Base-by-base conservation (phyloP, 306 rosid species). In the Casuarina equisetifolia region DNA sequence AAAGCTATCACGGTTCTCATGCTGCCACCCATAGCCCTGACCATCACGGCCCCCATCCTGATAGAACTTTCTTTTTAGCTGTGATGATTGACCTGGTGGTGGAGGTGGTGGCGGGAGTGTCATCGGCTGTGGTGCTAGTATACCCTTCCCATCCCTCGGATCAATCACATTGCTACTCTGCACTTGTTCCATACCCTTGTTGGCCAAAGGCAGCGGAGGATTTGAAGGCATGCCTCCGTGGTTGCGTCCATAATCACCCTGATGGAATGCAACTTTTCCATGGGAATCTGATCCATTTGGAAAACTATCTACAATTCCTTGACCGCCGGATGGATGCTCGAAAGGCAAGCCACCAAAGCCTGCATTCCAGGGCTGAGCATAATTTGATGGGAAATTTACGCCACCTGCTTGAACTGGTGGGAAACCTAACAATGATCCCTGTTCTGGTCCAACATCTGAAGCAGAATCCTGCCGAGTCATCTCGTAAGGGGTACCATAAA, bases 361-460 rank as follows among this genome's bases (percentile, higher is more conserved):
- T n/a, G 88, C 82, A 82, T 89, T 86, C 97, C 97, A 92, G 46
- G 93, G 82, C 59, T 90, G 96, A n/a, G 88, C 86, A 84, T 88
- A 91, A 70, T 81, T 81, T 66, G 84, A 84, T 1, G 87, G 72
- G 78, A 87, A 90, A 58, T 87, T 87, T 80, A 89, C 84, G 50
- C 85, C 90, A 66, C 83, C 79, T 20, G 75, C 78, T 12, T 76
- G 84, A 74, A 89, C 96, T 52, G 87, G 97, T 38, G 97, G 94
- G 69, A 86, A 93, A 52, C 96, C 96, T 82, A 91, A 67, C 50
- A 91, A 79, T 48, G 94, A 88, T 73, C 85, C 89, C 78, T 91
- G 97, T 75, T 93, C 96, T 5, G 82, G 75, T 79, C 89, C 91
- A 3, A 81, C 76, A 78, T 91, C 96, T 63, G 90, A 82, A 52